These are phyloP conservation scores for Fusarium avenaceum DNA, from an alignment of 2,329 filamentous ascomycete genomes.

Conservation along the genomic window DNA sequence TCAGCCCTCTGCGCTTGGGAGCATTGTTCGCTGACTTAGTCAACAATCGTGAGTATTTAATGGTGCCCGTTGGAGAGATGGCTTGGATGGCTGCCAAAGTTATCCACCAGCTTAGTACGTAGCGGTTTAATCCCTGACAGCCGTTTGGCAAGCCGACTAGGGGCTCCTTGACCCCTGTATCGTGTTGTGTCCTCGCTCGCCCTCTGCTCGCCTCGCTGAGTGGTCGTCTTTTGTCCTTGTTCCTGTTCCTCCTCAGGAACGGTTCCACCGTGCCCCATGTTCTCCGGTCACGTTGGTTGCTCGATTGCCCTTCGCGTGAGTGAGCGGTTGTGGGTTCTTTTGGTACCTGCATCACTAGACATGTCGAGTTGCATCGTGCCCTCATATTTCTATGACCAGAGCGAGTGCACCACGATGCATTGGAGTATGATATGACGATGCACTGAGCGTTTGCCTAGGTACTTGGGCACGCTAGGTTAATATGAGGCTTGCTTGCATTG, in stretches of 20 bases:
- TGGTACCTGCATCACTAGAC: slow-evolving; percentile 40
- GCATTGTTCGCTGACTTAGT: slow-evolving; percentile 7
- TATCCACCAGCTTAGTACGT: slow-evolving; percentile 11
- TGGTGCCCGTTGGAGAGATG: slow-evolving; percentile 20
- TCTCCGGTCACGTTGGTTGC: slow-evolving; percentile 19
- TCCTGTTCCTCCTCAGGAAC: slow-evolving; percentile 27
- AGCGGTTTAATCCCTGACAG: slow-evolving; percentile 35
- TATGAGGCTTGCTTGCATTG: slow-evolving; percentile 11
- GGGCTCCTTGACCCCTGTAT: slow-evolving; percentile 19
- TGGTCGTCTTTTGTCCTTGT: slow-evolving; percentile 11
- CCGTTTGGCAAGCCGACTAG: slow-evolving; percentile 39
- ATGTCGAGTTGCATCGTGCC: slow-evolving; percentile 22
- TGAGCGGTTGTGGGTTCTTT: slow-evolving; percentile 23
- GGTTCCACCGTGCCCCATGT: slow-evolving; percentile 36
- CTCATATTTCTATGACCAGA: slow-evolving; percentile 15
- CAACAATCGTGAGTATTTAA: slow-evolving; percentile 4
- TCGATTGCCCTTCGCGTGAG: slow-evolving; percentile 24
- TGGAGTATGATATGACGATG: background rate
- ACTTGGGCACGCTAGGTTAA: too few species aligned
- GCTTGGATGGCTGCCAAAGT: slow-evolving; percentile 35
- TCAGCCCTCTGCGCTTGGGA: slow-evolving; percentile 8
- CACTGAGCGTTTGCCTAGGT: background rate
- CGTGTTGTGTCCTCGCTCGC: slow-evolving; percentile 16
- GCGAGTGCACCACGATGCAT: background rate
- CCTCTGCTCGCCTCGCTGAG: slow-evolving; percentile 33